Percentiles rank a stretch among this genome's conserved stretches.
Conservation (phyloP, 441 rosid species). For the Euphorbia corollata region DNA sequence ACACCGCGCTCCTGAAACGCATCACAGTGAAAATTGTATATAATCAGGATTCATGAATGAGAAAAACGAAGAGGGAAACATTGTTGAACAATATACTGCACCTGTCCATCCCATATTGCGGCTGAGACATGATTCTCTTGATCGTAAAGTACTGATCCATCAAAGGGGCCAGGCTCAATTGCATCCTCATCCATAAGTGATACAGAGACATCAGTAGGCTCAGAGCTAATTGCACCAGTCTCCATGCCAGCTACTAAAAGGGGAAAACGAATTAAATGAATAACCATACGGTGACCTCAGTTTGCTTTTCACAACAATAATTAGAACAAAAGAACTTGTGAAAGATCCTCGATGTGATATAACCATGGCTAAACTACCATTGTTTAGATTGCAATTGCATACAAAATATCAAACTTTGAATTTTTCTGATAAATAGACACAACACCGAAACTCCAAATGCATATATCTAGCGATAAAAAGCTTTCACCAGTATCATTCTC, state of each 20-base stretch:
- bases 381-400: neutral
- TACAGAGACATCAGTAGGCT: conserved; percentile 18
- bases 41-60: neutral
- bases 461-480: neutral
- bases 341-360: neutral
- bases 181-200: conserved; percentile 16
- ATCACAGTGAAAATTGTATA: neutral
- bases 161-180: conserved; percentile 26
- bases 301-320: neutral
- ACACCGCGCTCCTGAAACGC: conserved; percentile 56
- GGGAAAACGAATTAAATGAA: neutral
- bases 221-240: conserved; percentile 12
- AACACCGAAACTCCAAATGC: neutral
- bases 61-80: neutral
- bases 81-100: neutral
- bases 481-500: neutral
- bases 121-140: conserved; percentile 53
- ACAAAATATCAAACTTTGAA: neutral
- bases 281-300: too few species aligned
- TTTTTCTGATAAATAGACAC: neutral
- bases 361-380: neutral
- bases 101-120: conserved; percentile 49
- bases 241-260: conserved; percentile 18
- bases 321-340: neutral
- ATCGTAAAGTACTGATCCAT: conserved; percentile 39